phyloP scores from a whole-genome alignment of 2,329 filamentous ascomycete genomes.

The Aspergillus latus region DNA sequence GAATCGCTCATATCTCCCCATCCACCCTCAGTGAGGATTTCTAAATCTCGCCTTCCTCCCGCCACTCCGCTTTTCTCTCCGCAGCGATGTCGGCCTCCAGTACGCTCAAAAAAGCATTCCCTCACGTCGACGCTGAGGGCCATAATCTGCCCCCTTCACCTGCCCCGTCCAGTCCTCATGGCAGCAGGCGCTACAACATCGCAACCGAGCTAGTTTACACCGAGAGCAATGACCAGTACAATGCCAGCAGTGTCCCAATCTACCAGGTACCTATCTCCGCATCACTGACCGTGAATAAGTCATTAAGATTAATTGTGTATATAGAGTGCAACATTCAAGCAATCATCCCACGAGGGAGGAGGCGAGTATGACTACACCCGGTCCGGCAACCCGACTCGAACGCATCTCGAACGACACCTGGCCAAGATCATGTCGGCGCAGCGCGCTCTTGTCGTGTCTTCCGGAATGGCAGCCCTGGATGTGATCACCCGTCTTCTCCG shows the following conservation, averaged over 20 bases:
- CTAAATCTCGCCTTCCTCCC: constrained; percentile 22
- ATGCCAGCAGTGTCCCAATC: constrained; percentile 91
- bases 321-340: constrained; percentile 94
- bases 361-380: constrained; percentile 98
- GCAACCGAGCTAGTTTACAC: constrained; percentile 97
- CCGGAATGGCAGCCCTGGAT: constrained; percentile 95
- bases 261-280: constrained; percentile 65
- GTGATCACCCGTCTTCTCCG: constrained; percentile 89
- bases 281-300: not conserved
- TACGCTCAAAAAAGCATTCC: constrained; percentile 52
- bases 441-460: constrained; percentile 87
- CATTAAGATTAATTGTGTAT: constrained; percentile 2
- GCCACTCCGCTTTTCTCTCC: constrained; percentile 24
- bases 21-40: not conserved
- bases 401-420: constrained; percentile 91
- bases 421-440: constrained; percentile 98
- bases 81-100: constrained; percentile 43
- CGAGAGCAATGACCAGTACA: constrained; percentile 94
- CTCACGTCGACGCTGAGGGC: constrained; percentile 73
- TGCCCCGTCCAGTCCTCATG: constrained; percentile 84
- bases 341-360: constrained; percentile 74
- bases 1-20: not conserved
- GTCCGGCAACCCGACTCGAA: constrained; percentile 93
- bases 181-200: constrained; percentile 84
- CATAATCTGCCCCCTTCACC: constrained; percentile 88